These are phyloP conservation scores for Pyrenophora graminea DNA, from an alignment of 2,329 filamentous ascomycete genomes.

Conservation along the genomic window DNA sequence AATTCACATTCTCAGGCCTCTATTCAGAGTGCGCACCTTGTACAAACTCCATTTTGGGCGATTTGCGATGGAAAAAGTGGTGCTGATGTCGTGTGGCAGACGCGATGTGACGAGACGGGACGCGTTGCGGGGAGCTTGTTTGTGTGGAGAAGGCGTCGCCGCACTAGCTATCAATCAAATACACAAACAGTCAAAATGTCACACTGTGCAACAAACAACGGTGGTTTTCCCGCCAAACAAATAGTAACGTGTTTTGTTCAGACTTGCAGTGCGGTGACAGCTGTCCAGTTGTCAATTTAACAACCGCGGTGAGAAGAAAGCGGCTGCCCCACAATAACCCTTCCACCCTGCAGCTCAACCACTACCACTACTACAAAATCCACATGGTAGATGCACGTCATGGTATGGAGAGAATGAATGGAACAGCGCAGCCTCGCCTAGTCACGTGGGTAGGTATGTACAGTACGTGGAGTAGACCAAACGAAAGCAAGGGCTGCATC, in stretches of 20 bases:
- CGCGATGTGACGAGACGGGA: constrained; percentile 18
- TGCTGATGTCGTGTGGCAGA: constrained; percentile 11
- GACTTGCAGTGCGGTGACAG: constrained; percentile 20
- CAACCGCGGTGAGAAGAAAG: background rate
- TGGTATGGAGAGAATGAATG: background rate
- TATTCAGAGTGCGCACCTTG: constrained; percentile 23
- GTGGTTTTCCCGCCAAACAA: background rate
- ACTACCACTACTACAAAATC: background rate
- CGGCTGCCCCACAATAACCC: constrained; percentile 3
- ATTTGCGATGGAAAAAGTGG: constrained; percentile 11
- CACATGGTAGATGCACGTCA: constrained; percentile 20
- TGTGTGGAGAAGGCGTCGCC: background rate
- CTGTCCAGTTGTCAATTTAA: constrained; percentile 11
- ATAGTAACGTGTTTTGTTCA: constrained; percentile 1
- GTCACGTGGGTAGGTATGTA: background rate
- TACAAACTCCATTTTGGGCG: constrained; percentile 36
- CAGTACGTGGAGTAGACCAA: too few relatives aligned
- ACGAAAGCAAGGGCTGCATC: constrained; percentile 1
- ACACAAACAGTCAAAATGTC: background rate
- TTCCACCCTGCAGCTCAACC: constrained; percentile 6
- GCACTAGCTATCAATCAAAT: background rate
- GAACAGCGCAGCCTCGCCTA: constrained; percentile 1
- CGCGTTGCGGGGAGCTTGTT: constrained; percentile 13
- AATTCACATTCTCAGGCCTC: background rate
- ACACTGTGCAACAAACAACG: background rate